Base-by-base conservation (phyloP, 306 rosid genomes). In the Quillaja saponaria region DNA sequence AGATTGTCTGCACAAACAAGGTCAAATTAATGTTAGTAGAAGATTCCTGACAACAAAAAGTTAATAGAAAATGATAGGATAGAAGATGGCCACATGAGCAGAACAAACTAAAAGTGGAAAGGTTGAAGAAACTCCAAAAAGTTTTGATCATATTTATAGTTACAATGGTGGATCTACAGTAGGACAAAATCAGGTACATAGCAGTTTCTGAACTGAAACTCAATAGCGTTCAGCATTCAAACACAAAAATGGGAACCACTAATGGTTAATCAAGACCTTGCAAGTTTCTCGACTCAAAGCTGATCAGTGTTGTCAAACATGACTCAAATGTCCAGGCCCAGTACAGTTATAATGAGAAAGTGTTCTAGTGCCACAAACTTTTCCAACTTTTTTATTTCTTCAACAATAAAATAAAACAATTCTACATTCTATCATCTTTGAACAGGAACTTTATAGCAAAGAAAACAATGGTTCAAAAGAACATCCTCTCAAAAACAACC, bases 1-100 rank as follows among this genome's bases (percentile, higher is more conserved):
- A 92, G 35, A 92, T 96, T 34, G 91, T 89, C 98, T 92, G 90
- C 80, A 81, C 34, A 71, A 61, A 61, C 20, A 65, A 65, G 47
- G 75, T 28, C 49, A 69, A 33, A 64, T 45, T 49, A 72, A 38
- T 51, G 31, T 64, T 66, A 66, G 19, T 25, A 69, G 2, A 39
- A 39, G 44, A 39, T 39, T 12, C 44, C 4, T 7, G 4, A 39
- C 2, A 39, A 39, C 6, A 39, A 3, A 25, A 25, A 25, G 4
- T 7, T 39, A 39, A 8, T 12, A 39, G 44, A 39, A 6, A 39
- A 8, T 3, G n/a, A 50, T 0, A 3, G 6, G 8, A 15, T 53
- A 17, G 6, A 40, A 25, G 15, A 63, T 1, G 1, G 16, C 10
- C n/a, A 16, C 16, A 16, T 7, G 34, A 16, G 37, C 6, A 16